Evolutionary conservation across 164 flowering plant species (phyloP).

Genomic region (Platanus orientalis): DNA sequence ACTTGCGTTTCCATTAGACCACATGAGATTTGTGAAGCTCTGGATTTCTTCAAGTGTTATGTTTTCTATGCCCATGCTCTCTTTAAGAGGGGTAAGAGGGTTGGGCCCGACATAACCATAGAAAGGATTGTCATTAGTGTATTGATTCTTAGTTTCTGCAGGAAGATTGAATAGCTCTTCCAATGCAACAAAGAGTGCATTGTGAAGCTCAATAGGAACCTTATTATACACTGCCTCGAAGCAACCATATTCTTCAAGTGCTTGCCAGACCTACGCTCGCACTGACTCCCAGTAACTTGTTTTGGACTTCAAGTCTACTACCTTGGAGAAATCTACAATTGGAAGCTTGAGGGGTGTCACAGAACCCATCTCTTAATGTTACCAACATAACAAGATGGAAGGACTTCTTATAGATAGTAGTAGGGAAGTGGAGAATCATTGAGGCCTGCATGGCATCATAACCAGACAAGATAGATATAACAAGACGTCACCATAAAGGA

Average conservation of each 20-base stretch:
- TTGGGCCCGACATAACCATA: neutral
- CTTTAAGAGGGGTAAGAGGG: neutral
- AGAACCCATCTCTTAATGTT: too few relatives aligned
- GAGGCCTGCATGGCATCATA: too few relatives aligned
- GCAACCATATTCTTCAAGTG: slow-evolving; percentile 51
- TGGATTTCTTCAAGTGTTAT: slow-evolving; percentile 9
- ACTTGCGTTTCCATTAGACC: slow-evolving; percentile 51
- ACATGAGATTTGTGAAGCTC: slow-evolving; percentile 23
- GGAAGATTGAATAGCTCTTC: slow-evolving; percentile 52
- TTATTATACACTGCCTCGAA: slow-evolving; percentile 41
- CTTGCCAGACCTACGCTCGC: slow-evolving; percentile 29
- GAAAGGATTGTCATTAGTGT: slow-evolving; percentile 11
- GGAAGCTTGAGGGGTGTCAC: slow-evolving; percentile 33
- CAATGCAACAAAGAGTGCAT: slow-evolving; percentile 20
- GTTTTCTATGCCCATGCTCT: slow-evolving; percentile 1
- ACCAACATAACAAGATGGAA: too few relatives aligned
- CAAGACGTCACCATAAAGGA: too few relatives aligned
- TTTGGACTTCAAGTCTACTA: slow-evolving; percentile 30
- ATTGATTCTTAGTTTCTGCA: slow-evolving; percentile 33
- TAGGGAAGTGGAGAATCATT: too few relatives aligned
- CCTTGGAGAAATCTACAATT: slow-evolving; percentile 31
- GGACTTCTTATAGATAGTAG: too few relatives aligned
- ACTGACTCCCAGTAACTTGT: slow-evolving; percentile 33
- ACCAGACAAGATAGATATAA: too few relatives aligned
- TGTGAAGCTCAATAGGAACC: slow-evolving; percentile 23